Conservation (phyloP, 148 eudicot genomes). For the Rhododendron vialii region DNA sequence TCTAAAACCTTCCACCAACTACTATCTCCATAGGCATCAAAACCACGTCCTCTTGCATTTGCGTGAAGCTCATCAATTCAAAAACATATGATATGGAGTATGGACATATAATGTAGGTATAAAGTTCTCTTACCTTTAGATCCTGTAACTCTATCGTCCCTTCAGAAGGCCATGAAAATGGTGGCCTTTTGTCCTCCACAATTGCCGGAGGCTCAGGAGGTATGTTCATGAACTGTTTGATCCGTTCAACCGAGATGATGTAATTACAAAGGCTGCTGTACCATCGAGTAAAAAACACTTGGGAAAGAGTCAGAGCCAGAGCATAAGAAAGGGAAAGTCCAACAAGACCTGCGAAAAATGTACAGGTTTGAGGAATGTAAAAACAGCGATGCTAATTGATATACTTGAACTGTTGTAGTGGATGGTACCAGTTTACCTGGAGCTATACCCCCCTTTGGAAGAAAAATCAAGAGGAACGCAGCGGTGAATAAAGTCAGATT, state of each 20-base stretch:
- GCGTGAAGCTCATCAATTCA: background rate
- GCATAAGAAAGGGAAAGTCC: conserved; percentile 86
- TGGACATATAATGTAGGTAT: background rate
- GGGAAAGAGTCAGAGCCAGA: conserved; percentile 41
- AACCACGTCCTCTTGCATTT: background rate
- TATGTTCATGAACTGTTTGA: conserved; percentile 70
- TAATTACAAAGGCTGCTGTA: conserved; percentile 54
- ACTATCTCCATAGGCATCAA: background rate
- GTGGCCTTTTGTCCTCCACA: conserved; percentile 40
- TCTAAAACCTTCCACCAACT: background rate
- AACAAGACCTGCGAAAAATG: conserved; percentile 45
- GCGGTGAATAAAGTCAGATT: conserved; percentile 54
- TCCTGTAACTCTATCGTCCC: conserved; percentile 47
- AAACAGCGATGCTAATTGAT: background rate
- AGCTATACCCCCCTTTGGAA: conserved; percentile 47
- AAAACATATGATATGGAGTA: background rate
- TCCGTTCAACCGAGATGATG: conserved; percentile 62
- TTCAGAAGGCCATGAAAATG: conserved; percentile 51
- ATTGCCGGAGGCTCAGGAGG: conserved; percentile 53
- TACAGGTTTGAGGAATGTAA: background rate
- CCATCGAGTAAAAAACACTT: conserved; percentile 50
- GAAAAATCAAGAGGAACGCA: conserved; percentile 45
- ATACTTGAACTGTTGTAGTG: background rate
- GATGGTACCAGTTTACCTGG: conserved; percentile 32
- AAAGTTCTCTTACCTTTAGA: conserved; percentile 32